Percentiles rank a stretch among this genome's conserved stretches.
phyloP scores from a whole-genome alignment of 2,329 filamentous ascomycete genomes.

The Ceratocystiopsis sp. region DNA sequence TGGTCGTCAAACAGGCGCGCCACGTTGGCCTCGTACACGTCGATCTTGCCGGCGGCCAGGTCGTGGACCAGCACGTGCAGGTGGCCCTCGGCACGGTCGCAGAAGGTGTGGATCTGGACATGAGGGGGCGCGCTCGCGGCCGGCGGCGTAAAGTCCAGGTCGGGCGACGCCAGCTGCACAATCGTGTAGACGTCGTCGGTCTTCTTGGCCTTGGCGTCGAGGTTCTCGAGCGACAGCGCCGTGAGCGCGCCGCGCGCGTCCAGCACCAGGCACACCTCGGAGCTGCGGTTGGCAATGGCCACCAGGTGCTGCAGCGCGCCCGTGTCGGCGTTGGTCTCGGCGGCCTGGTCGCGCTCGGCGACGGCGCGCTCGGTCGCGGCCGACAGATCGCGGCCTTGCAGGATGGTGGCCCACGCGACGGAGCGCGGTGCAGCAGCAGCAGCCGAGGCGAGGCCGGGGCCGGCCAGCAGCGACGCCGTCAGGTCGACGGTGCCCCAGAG shows the following conservation, averaged over 20 bases:
- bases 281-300: constrained; percentile 66
- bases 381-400: constrained; percentile 67
- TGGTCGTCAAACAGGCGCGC: constrained; percentile 66
- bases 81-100: constrained; percentile 43
- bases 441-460: no score
- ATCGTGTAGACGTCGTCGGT: constrained; percentile 68
- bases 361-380: constrained; percentile 62
- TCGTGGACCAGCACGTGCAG: constrained; percentile 65
- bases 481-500: constrained; percentile 74
- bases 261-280: constrained; percentile 74
- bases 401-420: constrained; percentile 54
- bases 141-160: constrained; percentile 26
- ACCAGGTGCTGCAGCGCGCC: constrained; percentile 71
- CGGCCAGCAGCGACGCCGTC: constrained; percentile 38
- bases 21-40: constrained; percentile 63
- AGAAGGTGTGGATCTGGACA: constrained; percentile 58
- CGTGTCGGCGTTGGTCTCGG: constrained; percentile 37
- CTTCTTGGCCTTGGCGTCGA: constrained; percentile 51
- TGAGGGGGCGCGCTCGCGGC: constrained; percentile 21
- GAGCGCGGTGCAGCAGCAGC: constrained; percentile 9
- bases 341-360: constrained; percentile 34
- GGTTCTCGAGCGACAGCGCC: constrained; percentile 81
- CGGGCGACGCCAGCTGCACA: constrained; percentile 50
- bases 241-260: constrained; percentile 78
- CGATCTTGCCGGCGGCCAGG: constrained; percentile 61